Evolutionary conservation across 2,329 filamentous ascomycete species (phyloP).

Genomic region (Aspergillus arachidicola): DNA sequence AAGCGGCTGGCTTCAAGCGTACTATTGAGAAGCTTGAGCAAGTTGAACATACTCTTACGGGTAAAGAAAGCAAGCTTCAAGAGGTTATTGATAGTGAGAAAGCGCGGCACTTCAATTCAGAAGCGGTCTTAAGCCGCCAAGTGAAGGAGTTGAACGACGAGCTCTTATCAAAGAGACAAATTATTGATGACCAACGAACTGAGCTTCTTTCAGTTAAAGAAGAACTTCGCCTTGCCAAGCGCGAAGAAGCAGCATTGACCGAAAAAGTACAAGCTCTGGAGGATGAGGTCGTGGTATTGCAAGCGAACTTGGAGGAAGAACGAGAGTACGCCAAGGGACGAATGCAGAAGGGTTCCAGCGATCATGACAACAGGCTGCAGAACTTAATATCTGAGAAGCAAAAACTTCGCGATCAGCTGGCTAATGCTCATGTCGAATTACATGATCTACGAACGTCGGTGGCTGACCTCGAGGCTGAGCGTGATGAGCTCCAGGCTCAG

Average conservation of each 20-base stretch:
- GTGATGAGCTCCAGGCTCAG: conserved; percentile 67
- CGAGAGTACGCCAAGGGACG: conserved; percentile 62
- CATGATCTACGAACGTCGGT: conserved; percentile 60
- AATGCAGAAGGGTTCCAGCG: conserved; percentile 60
- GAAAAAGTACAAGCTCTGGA: conserved; percentile 71
- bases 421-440: conserved; percentile 62
- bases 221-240: conserved; percentile 68
- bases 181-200: conserved; percentile 65
- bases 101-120: conserved; percentile 71
- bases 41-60: conserved; percentile 66
- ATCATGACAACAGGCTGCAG: conserved; percentile 60
- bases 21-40: conserved; percentile 72
- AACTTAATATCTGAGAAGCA: conserved; percentile 64
- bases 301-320: conserved; percentile 67
- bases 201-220: conserved; percentile 69
- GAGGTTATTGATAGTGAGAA: conserved; percentile 70
- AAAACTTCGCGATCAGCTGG: conserved; percentile 64
- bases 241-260: conserved; percentile 62
- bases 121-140: conserved; percentile 70
- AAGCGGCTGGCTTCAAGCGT: conserved; percentile 67
- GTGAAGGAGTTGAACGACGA: conserved; percentile 74
- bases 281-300: conserved; percentile 75
- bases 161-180: conserved; percentile 66
- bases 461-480: conserved; percentile 63
- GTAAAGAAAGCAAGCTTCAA: conserved; percentile 68